Evolutionary conservation across 2,329 filamentous ascomycete genomes (phyloP).

Genomic region (Paramyrothecium sp.): DNA sequence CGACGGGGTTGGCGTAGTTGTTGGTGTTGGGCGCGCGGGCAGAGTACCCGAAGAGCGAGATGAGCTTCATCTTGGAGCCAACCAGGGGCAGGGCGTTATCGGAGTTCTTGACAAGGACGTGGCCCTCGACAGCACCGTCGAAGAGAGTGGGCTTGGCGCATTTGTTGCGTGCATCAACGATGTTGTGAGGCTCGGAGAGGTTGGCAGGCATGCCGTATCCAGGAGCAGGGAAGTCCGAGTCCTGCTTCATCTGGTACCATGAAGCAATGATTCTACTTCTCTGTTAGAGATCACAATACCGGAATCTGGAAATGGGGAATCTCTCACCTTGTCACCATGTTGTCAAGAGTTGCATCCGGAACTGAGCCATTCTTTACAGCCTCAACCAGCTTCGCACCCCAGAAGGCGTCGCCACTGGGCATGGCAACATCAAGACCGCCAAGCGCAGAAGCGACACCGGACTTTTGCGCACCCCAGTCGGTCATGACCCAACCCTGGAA

Average conservation of each 20-base stretch:
- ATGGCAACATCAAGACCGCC: slow-evolving; percentile 70
- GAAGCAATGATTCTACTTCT: slow-evolving; percentile 60
- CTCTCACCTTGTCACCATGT: slow-evolving; percentile 68
- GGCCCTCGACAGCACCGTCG: slow-evolving; percentile 56
- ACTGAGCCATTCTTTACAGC: slow-evolving; percentile 78
- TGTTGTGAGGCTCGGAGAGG: slow-evolving; percentile 44
- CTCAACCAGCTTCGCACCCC: slow-evolving; percentile 66
- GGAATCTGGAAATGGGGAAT: neutral
- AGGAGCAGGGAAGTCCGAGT: slow-evolving; percentile 42
- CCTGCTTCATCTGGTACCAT: slow-evolving; percentile 57
- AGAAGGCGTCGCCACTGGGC: slow-evolving; percentile 50
- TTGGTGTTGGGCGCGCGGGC: slow-evolving; percentile 51
- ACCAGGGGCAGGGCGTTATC: slow-evolving; percentile 59
- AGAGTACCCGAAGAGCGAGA: slow-evolving; percentile 64
- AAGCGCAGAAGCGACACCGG: slow-evolving; percentile 49
- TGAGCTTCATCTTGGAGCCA: slow-evolving; percentile 39
- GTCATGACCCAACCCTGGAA: slow-evolving; percentile 69
- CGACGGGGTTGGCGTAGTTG: slow-evolving; percentile 43
- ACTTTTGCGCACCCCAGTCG: slow-evolving; percentile 68
- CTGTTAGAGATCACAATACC: neutral
- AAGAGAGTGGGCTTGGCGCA: slow-evolving; percentile 42
- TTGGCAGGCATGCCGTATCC: slow-evolving; percentile 59
- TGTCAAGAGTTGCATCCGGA: slow-evolving; percentile 66
- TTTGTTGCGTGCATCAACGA: slow-evolving; percentile 48
- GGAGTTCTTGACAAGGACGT: slow-evolving; percentile 76